phyloP scores from a whole-genome alignment of 176 grass and related monocot species.

The Aegilops umbellulata region DNA sequence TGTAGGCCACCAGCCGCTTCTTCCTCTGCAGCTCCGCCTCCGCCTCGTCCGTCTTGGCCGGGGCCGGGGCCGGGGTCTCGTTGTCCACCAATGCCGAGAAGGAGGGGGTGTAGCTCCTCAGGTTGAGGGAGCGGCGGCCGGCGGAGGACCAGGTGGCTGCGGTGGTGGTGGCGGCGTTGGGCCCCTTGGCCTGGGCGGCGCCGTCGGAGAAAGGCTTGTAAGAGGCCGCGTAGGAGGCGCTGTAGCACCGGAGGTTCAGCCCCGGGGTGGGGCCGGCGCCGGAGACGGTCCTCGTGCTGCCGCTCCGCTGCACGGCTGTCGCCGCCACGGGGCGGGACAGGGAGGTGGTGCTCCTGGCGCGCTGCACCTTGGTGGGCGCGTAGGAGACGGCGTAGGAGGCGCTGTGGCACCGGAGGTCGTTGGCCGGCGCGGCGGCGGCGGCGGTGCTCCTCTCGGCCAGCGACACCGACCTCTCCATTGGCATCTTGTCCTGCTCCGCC shows the following conservation, averaged over 20 bases:
- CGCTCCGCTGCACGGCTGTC: slow-evolving; percentile 18
- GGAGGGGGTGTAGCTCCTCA: slow-evolving; percentile 50
- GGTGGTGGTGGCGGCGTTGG: slow-evolving; percentile 9
- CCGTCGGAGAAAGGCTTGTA: slow-evolving; percentile 25
- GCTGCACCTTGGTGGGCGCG: slow-evolving; percentile 24
- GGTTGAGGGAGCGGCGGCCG: slow-evolving; percentile 46
- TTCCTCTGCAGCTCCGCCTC: slow-evolving; percentile 78
- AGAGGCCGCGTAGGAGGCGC: slow-evolving; percentile 63
- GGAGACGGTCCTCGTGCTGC: slow-evolving; percentile 29
- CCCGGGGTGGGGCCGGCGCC: slow-evolving; percentile 11
- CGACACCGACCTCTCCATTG: slow-evolving; percentile 58
- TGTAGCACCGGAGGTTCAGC: slow-evolving; percentile 60
- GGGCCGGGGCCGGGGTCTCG: not conserved
- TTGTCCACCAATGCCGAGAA: slow-evolving; percentile 46
- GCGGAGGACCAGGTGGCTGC: slow-evolving; percentile 22
- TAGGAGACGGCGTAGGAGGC: slow-evolving; percentile 46
- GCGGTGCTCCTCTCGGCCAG: slow-evolving; percentile 23
- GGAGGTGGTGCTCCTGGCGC: slow-evolving; percentile 25
- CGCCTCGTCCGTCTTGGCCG: not conserved
- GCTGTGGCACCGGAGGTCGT: slow-evolving; percentile 55
- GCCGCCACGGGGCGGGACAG: not conserved
- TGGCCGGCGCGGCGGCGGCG: not conserved
- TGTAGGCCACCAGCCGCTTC: slow-evolving; percentile 83
- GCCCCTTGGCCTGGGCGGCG: slow-evolving; percentile 18
- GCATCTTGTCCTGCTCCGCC: not conserved